Evolutionary conservation across 139 green algal species (phyloP).

Genomic region (Chlorella vulgaris): DNA sequence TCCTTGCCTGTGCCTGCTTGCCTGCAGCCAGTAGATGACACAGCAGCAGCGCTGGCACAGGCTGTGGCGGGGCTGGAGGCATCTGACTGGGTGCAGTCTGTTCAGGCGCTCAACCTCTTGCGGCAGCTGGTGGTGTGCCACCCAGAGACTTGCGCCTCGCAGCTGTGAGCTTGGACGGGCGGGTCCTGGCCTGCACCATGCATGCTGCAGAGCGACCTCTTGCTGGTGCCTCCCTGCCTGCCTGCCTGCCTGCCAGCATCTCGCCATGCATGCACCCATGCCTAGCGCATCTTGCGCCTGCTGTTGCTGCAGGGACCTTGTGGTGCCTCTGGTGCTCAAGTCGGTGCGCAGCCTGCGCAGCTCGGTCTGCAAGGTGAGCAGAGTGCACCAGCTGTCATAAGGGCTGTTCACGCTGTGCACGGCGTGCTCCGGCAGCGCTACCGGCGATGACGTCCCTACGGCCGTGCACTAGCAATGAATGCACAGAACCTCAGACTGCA

Average conservation of each 20-base stretch:
- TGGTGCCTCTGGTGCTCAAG: slow-evolving; percentile 56
- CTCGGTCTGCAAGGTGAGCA: slow-evolving; percentile 60
- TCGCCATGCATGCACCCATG: not conserved
- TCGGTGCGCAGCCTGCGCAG: slow-evolving; percentile 61
- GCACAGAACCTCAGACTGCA: too few species aligned
- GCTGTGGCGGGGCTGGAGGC: slow-evolving; percentile 17
- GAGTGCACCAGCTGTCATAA: not conserved
- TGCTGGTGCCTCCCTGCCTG: not conserved
- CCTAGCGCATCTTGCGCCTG: not conserved
- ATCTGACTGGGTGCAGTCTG: slow-evolving; percentile 42
- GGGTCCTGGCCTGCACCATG: not conserved
- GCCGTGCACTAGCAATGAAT: too few species aligned
- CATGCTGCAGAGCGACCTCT: not conserved
- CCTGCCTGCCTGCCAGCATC: not conserved
- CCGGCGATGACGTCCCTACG: too few species aligned
- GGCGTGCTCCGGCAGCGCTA: not conserved
- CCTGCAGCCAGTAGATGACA: slow-evolving; percentile 25
- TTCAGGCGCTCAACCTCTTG: slow-evolving; percentile 38
- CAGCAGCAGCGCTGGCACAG: not conserved
- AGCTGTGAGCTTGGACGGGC: slow-evolving; percentile 37
- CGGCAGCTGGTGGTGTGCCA: slow-evolving; percentile 45
- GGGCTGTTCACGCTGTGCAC: not conserved
- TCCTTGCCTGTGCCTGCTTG: not conserved
- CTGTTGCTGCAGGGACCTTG: slow-evolving; percentile 30
- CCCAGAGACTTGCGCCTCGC: not conserved